Evolutionary conservation across 1,139 yeast species (phyloP).

Genomic region (Insectozyma bohioensis): DNA sequence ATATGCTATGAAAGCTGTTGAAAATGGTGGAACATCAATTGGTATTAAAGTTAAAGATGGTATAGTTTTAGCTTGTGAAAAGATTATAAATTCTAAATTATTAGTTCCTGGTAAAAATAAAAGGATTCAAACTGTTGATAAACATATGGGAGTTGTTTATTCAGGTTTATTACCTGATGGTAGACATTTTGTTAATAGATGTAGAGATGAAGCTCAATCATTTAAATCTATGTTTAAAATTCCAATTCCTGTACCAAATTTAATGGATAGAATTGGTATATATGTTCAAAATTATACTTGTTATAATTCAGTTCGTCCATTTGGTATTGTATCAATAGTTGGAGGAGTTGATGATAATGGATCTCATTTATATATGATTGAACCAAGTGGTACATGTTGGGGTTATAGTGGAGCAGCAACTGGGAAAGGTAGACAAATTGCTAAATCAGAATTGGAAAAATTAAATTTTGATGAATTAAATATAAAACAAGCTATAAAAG

Average conservation of each 20-base stretch:
- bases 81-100: constrained; percentile 80
- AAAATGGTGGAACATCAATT: constrained; percentile 92
- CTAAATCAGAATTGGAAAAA: constrained; percentile 94
- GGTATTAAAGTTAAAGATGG: constrained; percentile 94
- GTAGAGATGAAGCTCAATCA: constrained; percentile 85
- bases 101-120: constrained; percentile 87
- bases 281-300: constrained; percentile 95
- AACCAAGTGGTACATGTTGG: constrained; percentile 97
- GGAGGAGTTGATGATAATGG: constrained; percentile 93
- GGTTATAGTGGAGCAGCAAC: constrained; percentile 97
- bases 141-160: constrained; percentile 91
- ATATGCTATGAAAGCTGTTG: constrained; percentile 96
- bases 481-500: constrained; percentile 81
- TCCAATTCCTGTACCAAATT: constrained; percentile 75
- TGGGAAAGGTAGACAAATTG: constrained; percentile 96
- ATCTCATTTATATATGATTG: constrained; percentile 92
- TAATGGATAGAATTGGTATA: constrained; percentile 85
- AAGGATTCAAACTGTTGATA: constrained; percentile 89
- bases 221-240: constrained; percentile 78
- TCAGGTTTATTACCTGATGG: constrained; percentile 97
- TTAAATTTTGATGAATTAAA: constrained; percentile 69
- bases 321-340: constrained; percentile 87
- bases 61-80: constrained; percentile 93
- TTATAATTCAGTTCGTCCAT: constrained; percentile 96
- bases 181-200: constrained; percentile 86